These are phyloP conservation scores for Penicillium sp. DNA, from an alignment of 2,329 filamentous ascomycete species.

Conservation along the genomic window DNA sequence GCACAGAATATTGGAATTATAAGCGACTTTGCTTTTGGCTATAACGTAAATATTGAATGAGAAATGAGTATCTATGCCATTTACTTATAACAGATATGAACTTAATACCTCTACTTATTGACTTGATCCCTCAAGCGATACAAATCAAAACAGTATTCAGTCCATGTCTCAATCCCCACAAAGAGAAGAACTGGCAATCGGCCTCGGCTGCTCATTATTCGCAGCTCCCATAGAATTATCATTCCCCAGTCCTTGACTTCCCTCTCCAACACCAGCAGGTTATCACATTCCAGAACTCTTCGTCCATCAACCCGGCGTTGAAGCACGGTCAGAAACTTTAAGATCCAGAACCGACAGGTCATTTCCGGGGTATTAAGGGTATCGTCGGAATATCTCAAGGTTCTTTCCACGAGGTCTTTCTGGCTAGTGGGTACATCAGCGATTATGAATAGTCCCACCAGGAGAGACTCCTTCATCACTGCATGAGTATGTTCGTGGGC, in stretches of 20 bases:
- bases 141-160: background rate
- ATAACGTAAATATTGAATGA: background rate
- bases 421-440: conserved; percentile 13
- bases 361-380: conserved; percentile 15
- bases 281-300: conserved; percentile 8
- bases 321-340: conserved; percentile 16
- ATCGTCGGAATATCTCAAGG: conserved; percentile 18
- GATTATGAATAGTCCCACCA: conserved; percentile 24
- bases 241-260: conserved; percentile 24
- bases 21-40: background rate
- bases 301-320: background rate
- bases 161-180: conserved; percentile 1
- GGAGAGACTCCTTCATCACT: conserved; percentile 23
- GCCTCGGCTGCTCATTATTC: conserved; percentile 19
- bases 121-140: background rate
- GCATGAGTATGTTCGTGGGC: conserved; percentile 15
- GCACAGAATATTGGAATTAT: background rate
- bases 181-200: conserved; percentile 8
- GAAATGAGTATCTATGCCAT: background rate
- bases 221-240: conserved; percentile 11
- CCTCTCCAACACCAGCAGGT: conserved; percentile 16
- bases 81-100: background rate
- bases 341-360: conserved; percentile 23
- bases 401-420: conserved; percentile 14
- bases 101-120: no score